Base-by-base conservation (phyloP, 768 basidiomycete species). In the Kwoniella dendrophila region DNA sequence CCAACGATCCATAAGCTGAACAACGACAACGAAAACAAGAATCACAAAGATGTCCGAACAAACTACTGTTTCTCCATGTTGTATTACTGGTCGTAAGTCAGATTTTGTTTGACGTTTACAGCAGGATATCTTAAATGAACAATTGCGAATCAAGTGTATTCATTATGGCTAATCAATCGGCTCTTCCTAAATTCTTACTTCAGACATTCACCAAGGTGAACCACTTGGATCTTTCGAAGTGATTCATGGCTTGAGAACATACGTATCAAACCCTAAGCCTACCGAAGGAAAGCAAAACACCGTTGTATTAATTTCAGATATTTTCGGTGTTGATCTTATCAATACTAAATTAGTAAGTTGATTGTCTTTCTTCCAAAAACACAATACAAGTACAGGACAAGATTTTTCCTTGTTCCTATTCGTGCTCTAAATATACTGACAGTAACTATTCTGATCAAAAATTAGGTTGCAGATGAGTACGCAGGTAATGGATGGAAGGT, bases 381-480 rank as follows among this genome's bases (percentile, higher is more conserved):
- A 4, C 41, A 43, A 43, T 20, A 6, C 12, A 43, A 43, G 36
- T 38, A 8, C 18, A 8, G 36, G 18, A 8, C 18, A 38, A 38
- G 36, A 8, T 38, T 38, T 18, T 18, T 8, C 51, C 29, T 40
- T n/a, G 1, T 5, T 20, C 32, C 3, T 34, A 34, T 2, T n/a
- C n/a, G n/a, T n/a, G n/a, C n/a, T n/a, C n/a, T n/a, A n/a, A n/a
- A n/a, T n/a, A n/a, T n/a, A n/a, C n/a, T n/a, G n/a, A n/a, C n/a
- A n/a, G n/a, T n/a, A n/a, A n/a, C n/a, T n/a, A n/a, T n/a, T n/a
- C n/a, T n/a, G n/a, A n/a, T n/a, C n/a, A n/a, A n/a, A n/a, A n/a
- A n/a, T n/a, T n/a, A 56, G 47, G 62, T 80, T 0, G 78, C 78
- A 11, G 79, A 79, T 54, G 75, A 76, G 63, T 80, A 77, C 73